These are phyloP conservation scores for Veloboletus limbatus DNA, from an alignment of 1,284 basidiomycete species.

Conservation along the genomic window DNA sequence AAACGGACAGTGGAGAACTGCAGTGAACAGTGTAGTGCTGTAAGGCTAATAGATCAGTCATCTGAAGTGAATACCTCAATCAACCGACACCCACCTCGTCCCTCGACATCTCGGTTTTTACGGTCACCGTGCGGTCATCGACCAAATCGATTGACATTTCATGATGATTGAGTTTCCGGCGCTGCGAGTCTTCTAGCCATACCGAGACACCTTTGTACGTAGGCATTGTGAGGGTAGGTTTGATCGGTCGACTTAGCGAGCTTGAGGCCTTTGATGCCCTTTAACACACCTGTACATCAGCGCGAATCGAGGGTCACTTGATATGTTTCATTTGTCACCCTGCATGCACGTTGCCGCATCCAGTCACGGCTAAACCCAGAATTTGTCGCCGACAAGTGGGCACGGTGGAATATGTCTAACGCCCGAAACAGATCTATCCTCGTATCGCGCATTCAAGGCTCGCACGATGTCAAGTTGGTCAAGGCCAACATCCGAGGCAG, in stretches of 20 bases:
- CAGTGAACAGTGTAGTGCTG: conserved; percentile 20
- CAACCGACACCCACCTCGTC: conserved; percentile 12
- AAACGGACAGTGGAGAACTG: conserved; percentile 11
- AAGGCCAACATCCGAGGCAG: no score
- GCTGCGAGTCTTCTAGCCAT: conserved; percentile 19
- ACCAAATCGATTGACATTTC: conserved; percentile 11
- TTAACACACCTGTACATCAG: not conserved
- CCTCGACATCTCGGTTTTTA: conserved; percentile 10
- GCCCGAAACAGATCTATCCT: not conserved
- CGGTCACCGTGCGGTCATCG: conserved; percentile 13
- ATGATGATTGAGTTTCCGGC: conserved; percentile 5
- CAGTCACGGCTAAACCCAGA: conserved; percentile 1
- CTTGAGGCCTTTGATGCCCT: conserved; percentile 4
- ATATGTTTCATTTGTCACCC: not conserved
- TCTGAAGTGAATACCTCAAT: not conserved
- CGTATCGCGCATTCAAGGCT: not conserved
- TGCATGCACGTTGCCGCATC: conserved; percentile 1
- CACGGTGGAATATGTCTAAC: not conserved
- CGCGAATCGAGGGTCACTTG: not conserved
- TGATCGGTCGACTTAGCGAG: not conserved
- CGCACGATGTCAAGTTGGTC: not conserved
- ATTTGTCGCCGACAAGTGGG: not conserved
- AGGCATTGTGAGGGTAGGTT: conserved; percentile 14
- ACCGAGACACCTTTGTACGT: conserved; percentile 14
- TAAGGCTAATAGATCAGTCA: not conserved